These are phyloP conservation scores for Monosporascus ibericus DNA, from an alignment of 2,329 filamentous ascomycete species.

Conservation along the genomic window DNA sequence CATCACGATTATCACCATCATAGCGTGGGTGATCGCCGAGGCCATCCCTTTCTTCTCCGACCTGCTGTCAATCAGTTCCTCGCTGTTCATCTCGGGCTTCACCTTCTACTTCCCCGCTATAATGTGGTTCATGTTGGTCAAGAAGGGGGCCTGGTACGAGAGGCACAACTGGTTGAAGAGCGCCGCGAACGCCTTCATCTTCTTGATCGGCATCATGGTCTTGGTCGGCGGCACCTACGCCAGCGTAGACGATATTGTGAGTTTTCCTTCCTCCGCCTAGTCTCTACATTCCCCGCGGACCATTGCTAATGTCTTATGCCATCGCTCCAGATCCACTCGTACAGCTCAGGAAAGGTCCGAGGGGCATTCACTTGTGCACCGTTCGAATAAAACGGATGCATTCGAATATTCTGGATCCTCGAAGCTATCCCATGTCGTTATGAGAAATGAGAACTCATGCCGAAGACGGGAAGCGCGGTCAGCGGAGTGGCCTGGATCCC, in stretches of 20 bases:
- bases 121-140: conserved; percentile 29
- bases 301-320: neutral
- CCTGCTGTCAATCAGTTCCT: conserved; percentile 50
- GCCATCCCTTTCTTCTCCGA: conserved; percentile 68
- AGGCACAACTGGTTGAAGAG: conserved; percentile 21
- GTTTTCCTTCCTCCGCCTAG: conserved; percentile 4
- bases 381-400: neutral
- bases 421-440: too few relatives aligned
- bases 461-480: too few relatives aligned
- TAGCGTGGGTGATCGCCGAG: conserved; percentile 67
- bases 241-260: conserved; percentile 27
- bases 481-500: too few relatives aligned
- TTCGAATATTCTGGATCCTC: too few relatives aligned
- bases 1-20: conserved; percentile 49
- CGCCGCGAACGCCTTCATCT: conserved; percentile 17
- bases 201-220: conserved; percentile 24
- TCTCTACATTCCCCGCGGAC: neutral
- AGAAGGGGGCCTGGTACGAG: conserved; percentile 21
- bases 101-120: conserved; percentile 29
- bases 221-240: conserved; percentile 27
- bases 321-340: neutral
- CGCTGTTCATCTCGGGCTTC: conserved; percentile 46
- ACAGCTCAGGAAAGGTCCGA: neutral
- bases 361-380: neutral
- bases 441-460: too few relatives aligned